phyloP scores from a whole-genome alignment of 805 yeast species.

The Candida methanosorbosa region DNA sequence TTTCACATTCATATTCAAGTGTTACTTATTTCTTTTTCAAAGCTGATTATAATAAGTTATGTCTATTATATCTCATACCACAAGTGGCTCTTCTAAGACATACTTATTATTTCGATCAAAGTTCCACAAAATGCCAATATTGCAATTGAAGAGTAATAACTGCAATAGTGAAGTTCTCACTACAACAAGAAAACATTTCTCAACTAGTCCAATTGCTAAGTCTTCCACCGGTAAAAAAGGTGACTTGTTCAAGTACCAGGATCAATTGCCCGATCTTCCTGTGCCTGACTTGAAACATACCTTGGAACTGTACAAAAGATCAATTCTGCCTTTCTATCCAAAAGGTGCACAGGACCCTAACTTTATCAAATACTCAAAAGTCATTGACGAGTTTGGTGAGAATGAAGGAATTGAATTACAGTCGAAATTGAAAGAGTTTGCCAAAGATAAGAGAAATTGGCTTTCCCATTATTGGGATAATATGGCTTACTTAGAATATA shows the following conservation, averaged over 20 bases:
- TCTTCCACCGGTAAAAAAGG: conserved; percentile 37
- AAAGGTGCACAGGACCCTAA: conserved; percentile 35
- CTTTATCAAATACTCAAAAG: conserved; percentile 33
- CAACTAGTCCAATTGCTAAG: too few relatives aligned
- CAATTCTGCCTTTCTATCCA: conserved; percentile 62
- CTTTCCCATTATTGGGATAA: conserved; percentile 89
- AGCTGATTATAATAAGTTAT: too few relatives aligned
- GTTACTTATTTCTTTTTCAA: too few relatives aligned
- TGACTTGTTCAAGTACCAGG: conserved; percentile 69
- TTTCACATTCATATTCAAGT: too few relatives aligned
- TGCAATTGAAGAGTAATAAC: background rate
- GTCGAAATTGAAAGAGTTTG: conserved; percentile 47
- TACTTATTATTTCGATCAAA: background rate
- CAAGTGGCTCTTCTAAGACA: background rate
- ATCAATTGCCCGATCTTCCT: conserved; percentile 72
- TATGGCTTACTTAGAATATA: conserved; percentile 81
- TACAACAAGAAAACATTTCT: too few relatives aligned
- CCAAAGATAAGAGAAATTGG: conserved; percentile 70
- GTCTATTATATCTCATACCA: too few relatives aligned
- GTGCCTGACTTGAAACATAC: conserved; percentile 78
- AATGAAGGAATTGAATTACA: conserved; percentile 70
- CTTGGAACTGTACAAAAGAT: conserved; percentile 54
- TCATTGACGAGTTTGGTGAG: conserved; percentile 57
- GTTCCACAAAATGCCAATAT: background rate
- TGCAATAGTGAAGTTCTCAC: too few relatives aligned